Percentiles rank a stretch among this genome's conserved stretches.
Conservation (phyloP, 2,329 filamentous ascomycete species). For the Penicillium rolfsii region DNA sequence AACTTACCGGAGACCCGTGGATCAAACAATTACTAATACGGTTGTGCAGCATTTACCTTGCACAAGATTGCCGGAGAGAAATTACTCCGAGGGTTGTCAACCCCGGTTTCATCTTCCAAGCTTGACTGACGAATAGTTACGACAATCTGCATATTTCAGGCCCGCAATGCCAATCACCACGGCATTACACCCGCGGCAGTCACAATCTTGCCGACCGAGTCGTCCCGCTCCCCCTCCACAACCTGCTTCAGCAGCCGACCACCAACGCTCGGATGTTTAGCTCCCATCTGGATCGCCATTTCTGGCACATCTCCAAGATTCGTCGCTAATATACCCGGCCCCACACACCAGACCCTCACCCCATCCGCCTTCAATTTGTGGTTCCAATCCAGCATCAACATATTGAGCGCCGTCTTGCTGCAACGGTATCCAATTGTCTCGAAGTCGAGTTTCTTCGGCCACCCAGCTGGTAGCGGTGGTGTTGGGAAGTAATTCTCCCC, state of each 20-base stretch:
- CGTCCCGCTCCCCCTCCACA: slow-evolving; percentile 19
- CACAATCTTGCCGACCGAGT: slow-evolving; percentile 11
- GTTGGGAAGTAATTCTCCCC: slow-evolving; percentile 18
- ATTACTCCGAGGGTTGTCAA: neutral
- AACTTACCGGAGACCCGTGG: neutral
- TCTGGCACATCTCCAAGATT: slow-evolving; percentile 17
- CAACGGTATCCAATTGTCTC: slow-evolving; percentile 25
- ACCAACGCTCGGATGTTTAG: slow-evolving; percentile 16
- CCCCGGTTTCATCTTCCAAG: neutral
- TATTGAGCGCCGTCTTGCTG: slow-evolving; percentile 54
- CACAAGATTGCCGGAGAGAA: neutral
- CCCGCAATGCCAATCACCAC: neutral
- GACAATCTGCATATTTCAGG: too few species aligned
- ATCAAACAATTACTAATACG: neutral
- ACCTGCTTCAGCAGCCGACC: slow-evolving; percentile 14
- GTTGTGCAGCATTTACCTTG: neutral
- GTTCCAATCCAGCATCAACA: slow-evolving; percentile 55
- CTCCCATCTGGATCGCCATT: slow-evolving; percentile 15
- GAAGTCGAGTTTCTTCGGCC: slow-evolving; percentile 21
- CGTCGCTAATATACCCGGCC: slow-evolving; percentile 53
- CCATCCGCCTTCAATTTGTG: slow-evolving; percentile 46
- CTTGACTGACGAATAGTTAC: neutral
- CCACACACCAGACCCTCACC: slow-evolving; percentile 54
- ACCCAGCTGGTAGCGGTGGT: slow-evolving; percentile 16
- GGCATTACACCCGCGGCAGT: neutral